These are phyloP conservation scores for Cryptomeria japonica DNA, from an alignment of 75 land plant species.

Conservation along the genomic window DNA sequence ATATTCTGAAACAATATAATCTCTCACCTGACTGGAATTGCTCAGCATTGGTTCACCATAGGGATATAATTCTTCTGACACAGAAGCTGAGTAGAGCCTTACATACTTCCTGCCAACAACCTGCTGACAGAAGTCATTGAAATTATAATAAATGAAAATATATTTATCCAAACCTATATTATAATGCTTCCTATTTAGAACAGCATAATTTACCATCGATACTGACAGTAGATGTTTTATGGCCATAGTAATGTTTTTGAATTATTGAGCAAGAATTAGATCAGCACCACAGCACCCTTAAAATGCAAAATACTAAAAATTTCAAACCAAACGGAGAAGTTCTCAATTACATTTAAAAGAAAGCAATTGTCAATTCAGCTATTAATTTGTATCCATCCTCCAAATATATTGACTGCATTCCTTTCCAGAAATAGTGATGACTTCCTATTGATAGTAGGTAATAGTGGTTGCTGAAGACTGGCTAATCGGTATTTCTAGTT, in stretches of 20 bases:
- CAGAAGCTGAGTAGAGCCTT: constrained; percentile 76
- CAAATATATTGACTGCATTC: not conserved
- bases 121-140: constrained; percentile 23
- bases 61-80: constrained; percentile 69
- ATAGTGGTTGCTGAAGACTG: not conserved
- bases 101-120: constrained; percentile 92
- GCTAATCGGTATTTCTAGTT: not conserved
- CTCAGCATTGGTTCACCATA: constrained; percentile 80
- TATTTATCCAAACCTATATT: not conserved
- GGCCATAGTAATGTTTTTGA: not conserved
- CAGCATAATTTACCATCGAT: not conserved
- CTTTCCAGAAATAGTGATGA: not conserved
- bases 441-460: not conserved
- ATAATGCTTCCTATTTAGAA: not conserved
- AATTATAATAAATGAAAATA: not conserved
- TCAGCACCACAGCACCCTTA: not conserved
- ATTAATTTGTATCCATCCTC: not conserved
- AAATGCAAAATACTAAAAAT: constrained; percentile 1
- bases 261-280: not conserved
- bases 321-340: not conserved
- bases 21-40: constrained; percentile 93
- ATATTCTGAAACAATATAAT: not conserved
- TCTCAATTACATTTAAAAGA: not conserved
- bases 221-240: not conserved
- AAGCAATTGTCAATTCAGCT: not conserved